Base-by-base conservation (phyloP, 2,329 filamentous ascomycete species). In the Dactylellina drechsleri region DNA sequence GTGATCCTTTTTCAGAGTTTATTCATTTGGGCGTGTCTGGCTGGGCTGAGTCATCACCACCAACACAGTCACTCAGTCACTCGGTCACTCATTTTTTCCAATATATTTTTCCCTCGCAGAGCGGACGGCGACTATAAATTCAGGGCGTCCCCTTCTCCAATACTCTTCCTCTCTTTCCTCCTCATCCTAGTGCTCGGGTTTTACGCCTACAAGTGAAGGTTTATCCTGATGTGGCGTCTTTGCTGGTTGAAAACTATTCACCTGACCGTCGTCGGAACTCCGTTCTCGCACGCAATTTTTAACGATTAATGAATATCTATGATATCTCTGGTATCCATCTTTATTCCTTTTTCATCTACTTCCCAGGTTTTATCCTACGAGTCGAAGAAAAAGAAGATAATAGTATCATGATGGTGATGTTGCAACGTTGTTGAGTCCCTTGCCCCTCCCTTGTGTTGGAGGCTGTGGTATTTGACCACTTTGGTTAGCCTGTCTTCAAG, bases 211-310 rank as follows among this genome's bases (percentile, higher is more conserved):
- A 71, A 65, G 59, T 71, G 66, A 71, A 71, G 66, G 66, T 53
- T 57, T 40, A 36, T 65, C 66, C 66, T 71, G 59, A 71, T 71
- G 57, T 28, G 26, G 45, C 50, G 66, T 71, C 45, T 71, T 71
- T 71, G 66, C 66, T 45, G 45, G 20, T 71, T 71, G 66, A 71
- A 71, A 71, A 71, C 66, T 71, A 59, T 40, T 15, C 23, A 50
- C 31, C 31, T 23, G 53, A 59, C 50, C 66, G 43, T 71, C 59
- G 31, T 49, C 18, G 28, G 8, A n/a, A 20, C 12, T 53, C 13
- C 26, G 15, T 15, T 57, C 43, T 10, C 36, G 53, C 4, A 41
- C 31, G 66, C 52, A 71, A 71, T 71, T 71, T 71, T 71, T 71
- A 12, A 20, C 26, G 13, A 23, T 16, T 0, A 52, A 64, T 20